Evolutionary conservation across 176 grass and related monocot species (phyloP).

Genomic region (Leersia perrieri): DNA sequence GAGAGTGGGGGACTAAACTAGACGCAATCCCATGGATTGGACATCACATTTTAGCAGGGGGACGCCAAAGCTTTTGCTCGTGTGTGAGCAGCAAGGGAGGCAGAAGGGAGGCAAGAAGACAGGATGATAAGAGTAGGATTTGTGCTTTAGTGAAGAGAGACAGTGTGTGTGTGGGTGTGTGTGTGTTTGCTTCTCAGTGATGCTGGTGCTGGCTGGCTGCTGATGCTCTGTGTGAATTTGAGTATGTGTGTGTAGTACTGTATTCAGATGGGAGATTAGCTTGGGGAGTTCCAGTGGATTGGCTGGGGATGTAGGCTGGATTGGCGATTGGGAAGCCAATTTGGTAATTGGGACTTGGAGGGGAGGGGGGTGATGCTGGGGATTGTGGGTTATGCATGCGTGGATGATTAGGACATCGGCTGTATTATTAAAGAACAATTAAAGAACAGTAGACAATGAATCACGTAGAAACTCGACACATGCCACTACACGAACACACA

Average conservation of each 20-base stretch:
- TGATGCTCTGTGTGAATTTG: conserved; percentile 3
- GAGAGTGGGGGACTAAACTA: conserved; percentile 45
- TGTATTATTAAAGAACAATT: not conserved
- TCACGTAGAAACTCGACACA: not conserved
- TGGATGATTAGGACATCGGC: not conserved
- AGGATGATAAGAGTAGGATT: conserved; percentile 49
- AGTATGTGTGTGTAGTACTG: not conserved
- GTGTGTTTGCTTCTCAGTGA: not conserved
- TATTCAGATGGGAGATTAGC: not conserved
- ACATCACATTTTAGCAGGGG: conserved; percentile 67
- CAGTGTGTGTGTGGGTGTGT: not conserved
- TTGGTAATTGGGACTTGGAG: conserved; percentile 43
- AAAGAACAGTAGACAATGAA: not conserved
- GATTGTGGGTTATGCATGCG: conserved; percentile 1
- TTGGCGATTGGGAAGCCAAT: conserved; percentile 1
- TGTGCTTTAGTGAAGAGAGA: conserved; percentile 33
- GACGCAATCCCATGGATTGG: conserved; percentile 54
- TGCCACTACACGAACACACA: not conserved
- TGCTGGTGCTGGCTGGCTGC: not conserved
- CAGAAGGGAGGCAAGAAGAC: conserved; percentile 48
- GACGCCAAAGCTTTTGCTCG: conserved; percentile 14
- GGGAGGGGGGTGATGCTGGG: not conserved
- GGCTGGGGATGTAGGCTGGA: not conserved
- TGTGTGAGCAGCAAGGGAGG: conserved; percentile 22
- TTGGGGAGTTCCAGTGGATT: no score